Evolutionary conservation across 176 grass and related monocot species (phyloP).

Genomic region (Carex scoparia): DNA sequence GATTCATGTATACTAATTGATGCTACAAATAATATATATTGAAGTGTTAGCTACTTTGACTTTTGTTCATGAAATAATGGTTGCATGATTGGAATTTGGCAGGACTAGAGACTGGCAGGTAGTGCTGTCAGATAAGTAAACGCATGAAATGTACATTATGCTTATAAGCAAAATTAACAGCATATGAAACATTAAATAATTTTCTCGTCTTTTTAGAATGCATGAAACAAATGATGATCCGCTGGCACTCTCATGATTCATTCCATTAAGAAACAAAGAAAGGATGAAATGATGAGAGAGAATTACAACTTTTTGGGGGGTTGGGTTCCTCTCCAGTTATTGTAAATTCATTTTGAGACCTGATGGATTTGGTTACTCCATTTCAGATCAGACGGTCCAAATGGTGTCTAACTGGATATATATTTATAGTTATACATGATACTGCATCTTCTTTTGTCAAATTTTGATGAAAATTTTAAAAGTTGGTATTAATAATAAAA

Average conservation of each 20-base stretch:
- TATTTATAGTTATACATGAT: not conserved
- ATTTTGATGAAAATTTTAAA: too few species aligned
- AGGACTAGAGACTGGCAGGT: not conserved
- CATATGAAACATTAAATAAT: not conserved
- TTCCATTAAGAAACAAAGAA: not conserved
- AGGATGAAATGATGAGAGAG: not conserved
- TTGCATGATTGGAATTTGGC: slow-evolving; percentile 7
- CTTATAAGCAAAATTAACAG: not conserved
- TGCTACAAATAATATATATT: too few species aligned
- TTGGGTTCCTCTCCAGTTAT: not conserved
- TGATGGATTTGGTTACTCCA: not conserved
- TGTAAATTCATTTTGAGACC: not conserved
- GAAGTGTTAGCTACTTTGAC: not conserved
- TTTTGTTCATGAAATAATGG: slow-evolving; percentile 4
- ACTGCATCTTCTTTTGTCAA: not conserved
- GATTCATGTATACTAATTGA: not conserved
- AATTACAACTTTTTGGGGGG: not conserved
- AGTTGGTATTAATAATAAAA: too few species aligned
- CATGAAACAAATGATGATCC: slow-evolving; percentile 15
- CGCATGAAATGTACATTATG: not conserved
- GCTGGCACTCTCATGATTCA: not conserved
- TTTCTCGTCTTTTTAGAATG: not conserved
- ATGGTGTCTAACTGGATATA: not conserved
- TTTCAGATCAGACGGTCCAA: not conserved
- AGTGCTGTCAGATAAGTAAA: slow-evolving; percentile 20